Conservation (phyloP, 2,329 filamentous ascomycete genomes). For the Coniochaeta sp. region DNA sequence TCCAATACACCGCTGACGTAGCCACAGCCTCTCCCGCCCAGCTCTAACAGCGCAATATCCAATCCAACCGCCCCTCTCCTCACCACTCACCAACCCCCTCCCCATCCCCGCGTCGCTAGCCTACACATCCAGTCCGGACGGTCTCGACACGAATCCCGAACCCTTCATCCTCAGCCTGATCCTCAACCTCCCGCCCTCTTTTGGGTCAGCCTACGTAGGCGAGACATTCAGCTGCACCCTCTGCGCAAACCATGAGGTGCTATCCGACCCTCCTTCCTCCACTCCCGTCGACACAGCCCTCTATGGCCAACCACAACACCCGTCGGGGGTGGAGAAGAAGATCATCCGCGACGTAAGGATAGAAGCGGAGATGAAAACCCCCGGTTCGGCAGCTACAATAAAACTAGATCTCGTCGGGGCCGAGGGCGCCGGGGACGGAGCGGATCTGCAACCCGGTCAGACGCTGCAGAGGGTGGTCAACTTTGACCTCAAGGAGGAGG, state of each 20-base stretch:
- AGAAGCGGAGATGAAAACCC: slow-evolving; percentile 92
- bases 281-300: slow-evolving; percentile 3
- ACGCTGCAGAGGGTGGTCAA: slow-evolving; percentile 76
- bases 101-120: slow-evolving; percentile 63
- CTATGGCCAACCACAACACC: slow-evolving; percentile 5
- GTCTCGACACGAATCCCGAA: slow-evolving; percentile 35
- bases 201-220: slow-evolving; percentile 91
- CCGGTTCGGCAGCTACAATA: slow-evolving; percentile 51
- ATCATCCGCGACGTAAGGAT: slow-evolving; percentile 72
- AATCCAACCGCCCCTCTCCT: slow-evolving; percentile 38
- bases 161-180: slow-evolving; percentile 55
- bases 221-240: slow-evolving; percentile 92
- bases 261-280: slow-evolving; percentile 5
- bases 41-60: slow-evolving; percentile 67
- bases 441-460: slow-evolving; percentile 52
- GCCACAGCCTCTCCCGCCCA: slow-evolving; percentile 70
- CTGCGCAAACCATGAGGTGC: slow-evolving; percentile 84
- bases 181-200: slow-evolving; percentile 81
- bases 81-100: slow-evolving; percentile 33
- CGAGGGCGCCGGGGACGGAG: slow-evolving; percentile 12
- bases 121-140: slow-evolving; percentile 39
- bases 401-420: slow-evolving; percentile 52
- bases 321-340: slow-evolving; percentile 23
- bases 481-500: slow-evolving; percentile 89
- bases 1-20: not conserved